Conservation (phyloP, 192 early-diverging fungal species). For the Entomortierella beljakovae region DNA sequence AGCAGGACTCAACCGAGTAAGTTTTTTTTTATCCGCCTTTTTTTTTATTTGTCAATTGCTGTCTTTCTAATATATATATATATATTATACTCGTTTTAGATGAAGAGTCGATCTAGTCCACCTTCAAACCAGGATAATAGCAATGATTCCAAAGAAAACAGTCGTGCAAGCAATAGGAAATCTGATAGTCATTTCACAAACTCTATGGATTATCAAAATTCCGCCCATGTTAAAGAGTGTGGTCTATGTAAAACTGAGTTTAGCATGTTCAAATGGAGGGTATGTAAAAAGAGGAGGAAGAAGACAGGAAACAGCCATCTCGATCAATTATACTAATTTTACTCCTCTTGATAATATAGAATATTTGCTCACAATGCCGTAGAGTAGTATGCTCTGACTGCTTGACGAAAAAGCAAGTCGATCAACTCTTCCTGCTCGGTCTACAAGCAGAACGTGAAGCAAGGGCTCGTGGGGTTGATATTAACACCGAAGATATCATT, state of each 20-base stretch:
- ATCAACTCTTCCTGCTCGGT: constrained; percentile 40
- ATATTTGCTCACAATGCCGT: constrained; percentile 49
- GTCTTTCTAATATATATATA: background rate
- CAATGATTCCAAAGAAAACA: background rate
- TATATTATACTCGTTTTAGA: background rate
- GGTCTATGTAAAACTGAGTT: constrained; percentile 55
- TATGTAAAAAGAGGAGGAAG: constrained; percentile 13
- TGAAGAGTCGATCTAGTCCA: constrained; percentile 33
- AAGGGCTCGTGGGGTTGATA: background rate
- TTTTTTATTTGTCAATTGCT: background rate
- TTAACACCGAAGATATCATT: background rate
- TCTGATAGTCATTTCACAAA: constrained; percentile 12
- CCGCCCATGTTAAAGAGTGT: constrained; percentile 38
- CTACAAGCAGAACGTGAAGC: constrained; percentile 43
- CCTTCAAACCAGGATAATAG: background rate
- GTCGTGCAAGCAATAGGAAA: constrained; percentile 19
- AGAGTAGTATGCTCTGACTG: constrained; percentile 56
- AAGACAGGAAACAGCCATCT: background rate
- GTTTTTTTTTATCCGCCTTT: background rate
- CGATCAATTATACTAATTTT: background rate
- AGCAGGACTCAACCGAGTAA: constrained; percentile 44
- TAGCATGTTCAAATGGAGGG: constrained; percentile 57
- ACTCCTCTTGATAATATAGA: constrained; percentile 12
- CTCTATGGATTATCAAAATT: constrained; percentile 19
- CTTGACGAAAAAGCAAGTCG: constrained; percentile 58